Conservation (phyloP, 495 filamentous ascomycete genomes). For the Penicillium daleae region DNA sequence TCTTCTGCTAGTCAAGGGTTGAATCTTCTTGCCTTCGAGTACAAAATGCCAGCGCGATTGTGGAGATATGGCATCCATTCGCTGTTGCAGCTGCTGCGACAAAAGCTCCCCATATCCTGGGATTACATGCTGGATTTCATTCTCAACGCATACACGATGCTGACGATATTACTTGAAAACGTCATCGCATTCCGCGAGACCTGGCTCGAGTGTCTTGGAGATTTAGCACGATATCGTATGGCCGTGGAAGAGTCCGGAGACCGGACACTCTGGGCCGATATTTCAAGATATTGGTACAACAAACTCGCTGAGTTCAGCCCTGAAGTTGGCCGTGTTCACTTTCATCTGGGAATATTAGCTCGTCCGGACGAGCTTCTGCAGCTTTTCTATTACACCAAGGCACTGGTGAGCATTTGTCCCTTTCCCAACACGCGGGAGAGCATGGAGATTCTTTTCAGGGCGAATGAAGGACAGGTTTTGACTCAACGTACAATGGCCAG, state of each 20-base stretch:
- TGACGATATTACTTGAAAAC: constrained; percentile 76
- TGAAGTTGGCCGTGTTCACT: constrained; percentile 73
- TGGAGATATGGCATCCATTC: constrained; percentile 84
- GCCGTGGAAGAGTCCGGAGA: constrained; percentile 69
- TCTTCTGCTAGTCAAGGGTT: not conserved
- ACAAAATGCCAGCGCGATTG: constrained; percentile 74
- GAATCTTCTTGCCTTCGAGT: too few species aligned
- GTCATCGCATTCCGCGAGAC: constrained; percentile 77
- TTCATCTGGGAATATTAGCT: constrained; percentile 84
- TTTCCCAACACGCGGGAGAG: constrained; percentile 68
- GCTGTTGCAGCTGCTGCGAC: constrained; percentile 74
- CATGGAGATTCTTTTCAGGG: constrained; percentile 71
- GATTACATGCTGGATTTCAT: constrained; percentile 85
- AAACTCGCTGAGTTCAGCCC: constrained; percentile 74
- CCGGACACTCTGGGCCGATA: constrained; percentile 75
- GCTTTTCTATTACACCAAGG: constrained; percentile 70
- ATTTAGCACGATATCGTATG: constrained; percentile 75
- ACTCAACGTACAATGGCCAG: constrained; percentile 47
- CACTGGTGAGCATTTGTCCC: constrained; percentile 51
- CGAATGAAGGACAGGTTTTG: constrained; percentile 50
- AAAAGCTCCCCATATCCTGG: constrained; percentile 66
- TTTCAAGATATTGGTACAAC: constrained; percentile 80
- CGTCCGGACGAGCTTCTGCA: constrained; percentile 74
- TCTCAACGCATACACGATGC: constrained; percentile 78
- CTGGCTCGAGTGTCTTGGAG: constrained; percentile 89